Conservation (phyloP, 306 rosid genomes). For the Casuarina equisetifolia region DNA sequence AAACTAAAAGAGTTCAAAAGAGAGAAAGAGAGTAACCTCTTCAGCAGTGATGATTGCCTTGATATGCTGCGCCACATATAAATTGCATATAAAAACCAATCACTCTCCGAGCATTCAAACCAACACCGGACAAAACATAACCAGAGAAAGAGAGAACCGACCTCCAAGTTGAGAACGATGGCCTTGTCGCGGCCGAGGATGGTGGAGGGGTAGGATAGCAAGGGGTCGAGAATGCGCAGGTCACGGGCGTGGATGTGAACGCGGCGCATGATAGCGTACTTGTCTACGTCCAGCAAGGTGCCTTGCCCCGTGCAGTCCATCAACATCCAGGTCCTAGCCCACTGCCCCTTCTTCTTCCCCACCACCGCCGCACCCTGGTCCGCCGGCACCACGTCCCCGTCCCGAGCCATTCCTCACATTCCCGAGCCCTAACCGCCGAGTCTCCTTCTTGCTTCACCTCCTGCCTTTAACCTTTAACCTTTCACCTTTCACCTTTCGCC, state of each 20-base stretch:
- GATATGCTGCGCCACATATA: slow-evolving; percentile 67
- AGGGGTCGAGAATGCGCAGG: slow-evolving; percentile 87
- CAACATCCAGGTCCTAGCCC: slow-evolving; percentile 75
- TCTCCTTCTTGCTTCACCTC: no score
- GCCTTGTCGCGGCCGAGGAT: slow-evolving; percentile 91
- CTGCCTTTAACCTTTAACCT: no score
- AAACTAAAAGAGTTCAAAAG: neutral
- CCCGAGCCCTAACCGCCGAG: slow-evolving; percentile 17
- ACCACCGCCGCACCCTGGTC: slow-evolving; percentile 59
- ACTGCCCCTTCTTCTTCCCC: slow-evolving; percentile 73
- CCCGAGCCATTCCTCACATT: slow-evolving; percentile 64
- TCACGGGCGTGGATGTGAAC: slow-evolving; percentile 95
- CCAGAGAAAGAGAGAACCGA: neutral
- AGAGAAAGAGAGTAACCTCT: slow-evolving; percentile 58
- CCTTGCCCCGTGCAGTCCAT: slow-evolving; percentile 64
- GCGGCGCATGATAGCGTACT: slow-evolving; percentile 84
- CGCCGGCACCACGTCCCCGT: slow-evolving; percentile 70
- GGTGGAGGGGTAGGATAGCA: slow-evolving; percentile 85
- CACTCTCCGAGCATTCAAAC: neutral
- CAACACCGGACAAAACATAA: neutral
- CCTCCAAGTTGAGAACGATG: slow-evolving; percentile 96
- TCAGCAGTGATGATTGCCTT: slow-evolving; percentile 96
- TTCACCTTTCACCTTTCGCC: no score
- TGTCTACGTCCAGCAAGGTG: slow-evolving; percentile 74
- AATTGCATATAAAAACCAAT: slow-evolving; percentile 2